Base-by-base conservation (phyloP, 805 yeast genomes). In the Metschnikowia chrysomelidarum region DNA sequence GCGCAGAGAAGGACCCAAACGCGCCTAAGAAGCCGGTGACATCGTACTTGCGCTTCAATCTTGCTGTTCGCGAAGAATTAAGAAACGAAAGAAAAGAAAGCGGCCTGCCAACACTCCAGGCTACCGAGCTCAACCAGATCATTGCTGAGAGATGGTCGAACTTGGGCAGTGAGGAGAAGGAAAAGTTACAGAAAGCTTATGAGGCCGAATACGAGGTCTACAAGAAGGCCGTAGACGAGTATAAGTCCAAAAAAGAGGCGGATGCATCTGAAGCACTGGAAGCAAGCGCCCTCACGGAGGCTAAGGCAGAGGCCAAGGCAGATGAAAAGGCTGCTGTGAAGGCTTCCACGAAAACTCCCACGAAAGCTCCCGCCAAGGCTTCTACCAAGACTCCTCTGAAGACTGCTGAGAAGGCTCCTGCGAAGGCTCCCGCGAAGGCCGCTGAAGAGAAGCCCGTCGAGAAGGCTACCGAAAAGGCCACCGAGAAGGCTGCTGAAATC, bases 11-110 rank as follows among this genome's bases (percentile, higher is more conserved):
- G 50, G 98, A 91, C 62, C 97, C 97, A 34, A 82, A 85, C 53
- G 96, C 96, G 28, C 98, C 98, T 41, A 87, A 86, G 71, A 88
- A 88, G 54, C 98, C 98, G 11, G 69, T 87, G 54, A 88, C 96
- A 15, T 83, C 86, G 28, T 89, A 80, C 67, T 85, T 91, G 60
- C 70, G 71, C 26, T 91, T 79, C 62, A 79, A 87, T 34, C 80
- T 83, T 46, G 79, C 77, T 47, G 75, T 79, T 46, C 80, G 96
- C 53, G 83, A 82, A 43, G 66, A 72, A 24, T 72, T 89, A 44
- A 77, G 81, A 38, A 80, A 75, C 35, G 88, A 84, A 44, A 75
- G 95, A 54, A 72, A 66, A 37, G 63, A 63, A 23, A 66, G 71
- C 31, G 65, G 83, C 21, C 68, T 72, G 50, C 75, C 82, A 11